These are phyloP conservation scores for Puccinia hordei DNA, from an alignment of 1,284 basidiomycete species.

Conservation along the genomic window DNA sequence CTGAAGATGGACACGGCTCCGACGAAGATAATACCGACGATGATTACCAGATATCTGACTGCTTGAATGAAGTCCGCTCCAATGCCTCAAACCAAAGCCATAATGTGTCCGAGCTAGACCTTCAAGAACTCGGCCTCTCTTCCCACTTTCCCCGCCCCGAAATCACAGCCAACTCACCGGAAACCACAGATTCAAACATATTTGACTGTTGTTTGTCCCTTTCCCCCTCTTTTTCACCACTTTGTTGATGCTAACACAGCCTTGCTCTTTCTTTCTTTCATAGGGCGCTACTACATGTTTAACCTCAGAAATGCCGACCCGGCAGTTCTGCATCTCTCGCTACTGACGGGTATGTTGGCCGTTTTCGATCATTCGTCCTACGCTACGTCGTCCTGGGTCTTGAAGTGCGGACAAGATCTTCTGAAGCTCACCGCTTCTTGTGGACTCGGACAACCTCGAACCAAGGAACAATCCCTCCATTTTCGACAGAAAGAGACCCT, in stretches of 20 bases:
- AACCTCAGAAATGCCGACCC: constrained; percentile 18
- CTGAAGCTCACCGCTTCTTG: background rate
- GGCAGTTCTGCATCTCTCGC: constrained; percentile 1
- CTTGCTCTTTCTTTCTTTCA: background rate
- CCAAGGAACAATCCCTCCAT: background rate
- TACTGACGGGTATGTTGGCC: background rate
- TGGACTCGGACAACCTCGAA: background rate
- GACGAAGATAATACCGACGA: too few relatives aligned
- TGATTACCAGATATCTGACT: background rate
- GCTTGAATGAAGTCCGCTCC: background rate
- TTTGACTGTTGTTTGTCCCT: constrained; percentile 18
- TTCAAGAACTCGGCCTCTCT: background rate
- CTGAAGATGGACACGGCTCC: background rate
- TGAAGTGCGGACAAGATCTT: constrained; percentile 12
- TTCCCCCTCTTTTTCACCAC: background rate
- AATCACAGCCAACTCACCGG: background rate
- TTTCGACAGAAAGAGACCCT: background rate
- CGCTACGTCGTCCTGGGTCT: constrained; percentile 17
- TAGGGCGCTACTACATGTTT: constrained; percentile 34
- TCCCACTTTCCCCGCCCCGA: background rate
- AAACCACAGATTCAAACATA: background rate
- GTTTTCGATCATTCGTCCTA: constrained; percentile 32
- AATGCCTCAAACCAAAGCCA: constrained; percentile 14
- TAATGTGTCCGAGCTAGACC: background rate
- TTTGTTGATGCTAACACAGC: background rate